These are phyloP conservation scores for Isochrysis galbana DNA, from an alignment of 78 protist genomes.

Conservation along the genomic window DNA sequence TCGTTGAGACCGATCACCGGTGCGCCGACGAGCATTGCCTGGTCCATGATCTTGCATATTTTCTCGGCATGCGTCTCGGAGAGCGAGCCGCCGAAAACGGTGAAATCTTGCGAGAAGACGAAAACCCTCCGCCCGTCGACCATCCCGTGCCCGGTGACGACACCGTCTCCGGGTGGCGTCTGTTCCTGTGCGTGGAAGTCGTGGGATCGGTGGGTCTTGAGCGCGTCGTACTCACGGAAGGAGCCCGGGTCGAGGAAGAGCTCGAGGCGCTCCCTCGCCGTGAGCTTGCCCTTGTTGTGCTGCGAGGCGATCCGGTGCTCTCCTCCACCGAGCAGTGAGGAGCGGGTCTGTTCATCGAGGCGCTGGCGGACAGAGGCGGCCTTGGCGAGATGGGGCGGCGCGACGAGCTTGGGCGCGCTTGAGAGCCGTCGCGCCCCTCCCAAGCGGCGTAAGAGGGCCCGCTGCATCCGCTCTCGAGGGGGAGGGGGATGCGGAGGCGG, in stretches of 20 bases:
- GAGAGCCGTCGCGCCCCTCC: no score
- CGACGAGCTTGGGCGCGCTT: no score
- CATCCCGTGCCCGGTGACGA: conserved; percentile 92
- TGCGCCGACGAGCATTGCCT: conserved; percentile 91
- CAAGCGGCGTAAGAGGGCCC: no score
- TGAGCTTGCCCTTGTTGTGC: conserved; percentile 85
- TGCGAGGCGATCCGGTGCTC: conserved; percentile 56
- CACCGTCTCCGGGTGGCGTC: conserved; percentile 90
- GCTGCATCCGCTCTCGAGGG: no score
- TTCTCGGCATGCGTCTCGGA: conserved; percentile 94
- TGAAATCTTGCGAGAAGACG: conserved; percentile 79
- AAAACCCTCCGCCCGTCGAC: conserved; percentile 84
- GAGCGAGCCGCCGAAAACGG: conserved; percentile 95
- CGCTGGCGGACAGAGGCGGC: neutral
- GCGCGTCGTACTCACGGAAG: conserved; percentile 86
- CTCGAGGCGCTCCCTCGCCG: conserved; percentile 94
- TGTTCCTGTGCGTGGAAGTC: conserved; percentile 87
- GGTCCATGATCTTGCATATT: conserved; percentile 98
- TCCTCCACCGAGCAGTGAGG: conserved; percentile 69
- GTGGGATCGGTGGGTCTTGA: conserved; percentile 87
- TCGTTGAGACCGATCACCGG: conserved; percentile 98
- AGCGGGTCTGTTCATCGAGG: neutral
- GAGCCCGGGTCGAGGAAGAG: conserved; percentile 84
- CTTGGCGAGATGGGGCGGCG: neutral
- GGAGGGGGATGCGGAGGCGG: no score